phyloP scores from a whole-genome alignment of 768 basidiomycete species.

The Russula sp. region DNA sequence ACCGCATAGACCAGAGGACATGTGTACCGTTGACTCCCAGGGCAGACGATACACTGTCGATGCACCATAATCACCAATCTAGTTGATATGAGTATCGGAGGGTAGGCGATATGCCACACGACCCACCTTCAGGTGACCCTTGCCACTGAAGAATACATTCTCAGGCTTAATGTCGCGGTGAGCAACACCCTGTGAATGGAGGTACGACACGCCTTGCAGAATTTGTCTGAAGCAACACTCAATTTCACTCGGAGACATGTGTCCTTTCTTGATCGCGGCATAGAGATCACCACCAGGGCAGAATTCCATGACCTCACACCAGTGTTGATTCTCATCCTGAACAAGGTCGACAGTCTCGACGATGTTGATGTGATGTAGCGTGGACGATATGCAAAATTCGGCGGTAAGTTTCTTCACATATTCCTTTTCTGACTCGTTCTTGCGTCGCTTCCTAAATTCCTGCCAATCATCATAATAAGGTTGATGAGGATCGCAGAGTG shows the following conservation, averaged over 20 bases:
- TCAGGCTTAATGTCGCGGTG: slow-evolving; percentile 98
- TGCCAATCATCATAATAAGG: slow-evolving; percentile 30
- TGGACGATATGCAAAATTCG: slow-evolving; percentile 97
- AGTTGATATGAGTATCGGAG: slow-evolving; percentile 22
- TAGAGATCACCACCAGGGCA: slow-evolving; percentile 98
- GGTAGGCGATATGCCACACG: neutral
- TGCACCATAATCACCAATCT: slow-evolving; percentile 98
- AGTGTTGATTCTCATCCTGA: slow-evolving; percentile 94
- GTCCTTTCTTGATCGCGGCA: slow-evolving; percentile 96
- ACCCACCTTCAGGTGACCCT: slow-evolving; percentile 87
- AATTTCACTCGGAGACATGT: slow-evolving; percentile 86
- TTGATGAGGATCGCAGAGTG: neutral
- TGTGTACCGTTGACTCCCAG: slow-evolving; percentile 95
- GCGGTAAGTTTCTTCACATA: slow-evolving; percentile 99
- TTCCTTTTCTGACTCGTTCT: slow-evolving; percentile 98
- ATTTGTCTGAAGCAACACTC: slow-evolving; percentile 99
- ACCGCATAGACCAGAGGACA: slow-evolving; percentile 95
- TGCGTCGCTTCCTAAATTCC: slow-evolving; percentile 97
- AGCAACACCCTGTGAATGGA: slow-evolving; percentile 95
- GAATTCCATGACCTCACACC: slow-evolving; percentile 99
- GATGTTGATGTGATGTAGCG: slow-evolving; percentile 87
- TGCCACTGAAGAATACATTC: slow-evolving; percentile 90
- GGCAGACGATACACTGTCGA: slow-evolving; percentile 98
- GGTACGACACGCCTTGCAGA: slow-evolving; percentile 77
- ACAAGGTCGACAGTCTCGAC: slow-evolving; percentile 99